Conservation (phyloP, 1,284 basidiomycete species). For the Ceratobasidium theobromae region DNA sequence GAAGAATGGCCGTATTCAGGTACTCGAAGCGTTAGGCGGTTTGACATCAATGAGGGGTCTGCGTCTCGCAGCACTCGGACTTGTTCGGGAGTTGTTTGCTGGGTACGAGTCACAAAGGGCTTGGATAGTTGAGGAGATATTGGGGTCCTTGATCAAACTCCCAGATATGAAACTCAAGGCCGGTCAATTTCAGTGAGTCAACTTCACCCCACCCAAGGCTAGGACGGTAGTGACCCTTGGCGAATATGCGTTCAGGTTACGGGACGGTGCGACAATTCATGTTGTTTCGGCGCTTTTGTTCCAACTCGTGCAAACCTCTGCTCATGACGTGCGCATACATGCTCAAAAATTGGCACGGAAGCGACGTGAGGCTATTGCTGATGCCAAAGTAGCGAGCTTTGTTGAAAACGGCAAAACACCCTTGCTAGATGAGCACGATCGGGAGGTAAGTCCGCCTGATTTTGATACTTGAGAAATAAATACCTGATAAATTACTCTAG, state of each 20-base stretch:
- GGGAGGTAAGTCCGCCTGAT: slow-evolving; percentile 60
- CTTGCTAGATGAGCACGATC: slow-evolving; percentile 65
- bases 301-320: slow-evolving; percentile 93
- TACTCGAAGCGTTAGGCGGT: slow-evolving; percentile 60
- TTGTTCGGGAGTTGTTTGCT: slow-evolving; percentile 87
- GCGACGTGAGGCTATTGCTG: slow-evolving; percentile 60
- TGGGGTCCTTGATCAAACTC: slow-evolving; percentile 84
- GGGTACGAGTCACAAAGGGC: slow-evolving; percentile 84
- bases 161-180: slow-evolving; percentile 86
- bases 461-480: background rate
- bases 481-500: slow-evolving; percentile 42
- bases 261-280: slow-evolving; percentile 83
- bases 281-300: slow-evolving; percentile 90
- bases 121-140: slow-evolving; percentile 96
- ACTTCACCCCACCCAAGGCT: background rate
- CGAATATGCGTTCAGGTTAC: slow-evolving; percentile 52
- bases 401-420: slow-evolving; percentile 50
- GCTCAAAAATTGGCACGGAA: slow-evolving; percentile 61
- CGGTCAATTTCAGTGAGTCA: slow-evolving; percentile 75
- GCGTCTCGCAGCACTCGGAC: slow-evolving; percentile 74
- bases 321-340: slow-evolving; percentile 71
- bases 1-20: slow-evolving; percentile 58
- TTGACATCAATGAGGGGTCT: slow-evolving; percentile 67
- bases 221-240: background rate
- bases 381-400: slow-evolving; percentile 61